A percentile compares a stretch with the other conserved stretches of the same genome.
These are phyloP conservation scores for Botryotinia convoluta DNA, from an alignment of 2,329 filamentous ascomycete genomes.

Conservation along the genomic window DNA sequence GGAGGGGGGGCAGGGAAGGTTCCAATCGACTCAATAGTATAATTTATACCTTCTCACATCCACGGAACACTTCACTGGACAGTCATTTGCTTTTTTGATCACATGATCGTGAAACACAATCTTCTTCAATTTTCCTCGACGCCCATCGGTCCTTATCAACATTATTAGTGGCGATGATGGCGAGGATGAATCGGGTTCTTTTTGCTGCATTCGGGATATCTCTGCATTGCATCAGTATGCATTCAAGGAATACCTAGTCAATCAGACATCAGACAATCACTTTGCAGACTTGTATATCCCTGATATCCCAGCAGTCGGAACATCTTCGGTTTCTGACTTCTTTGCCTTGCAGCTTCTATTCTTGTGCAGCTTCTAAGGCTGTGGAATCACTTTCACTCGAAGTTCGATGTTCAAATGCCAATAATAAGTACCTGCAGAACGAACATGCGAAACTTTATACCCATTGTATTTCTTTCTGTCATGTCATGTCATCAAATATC, in stretches of 20 bases:
- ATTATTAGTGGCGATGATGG: not conserved
- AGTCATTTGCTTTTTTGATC: not conserved
- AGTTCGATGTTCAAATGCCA: not conserved
- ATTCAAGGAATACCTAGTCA: not conserved
- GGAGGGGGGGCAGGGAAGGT: not conserved
- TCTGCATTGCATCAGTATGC: conserved; percentile 1
- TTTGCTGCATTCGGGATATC: not conserved
- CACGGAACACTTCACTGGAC: not conserved
- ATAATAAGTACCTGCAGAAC: not conserved
- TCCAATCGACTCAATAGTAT: not conserved
- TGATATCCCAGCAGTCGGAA: not conserved
- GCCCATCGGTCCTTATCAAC: not conserved
- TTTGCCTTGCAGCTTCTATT: not conserved
- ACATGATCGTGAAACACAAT: not conserved
- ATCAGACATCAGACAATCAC: not conserved
- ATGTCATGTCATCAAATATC: no score
- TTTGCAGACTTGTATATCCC: not conserved
- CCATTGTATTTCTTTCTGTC: not conserved
- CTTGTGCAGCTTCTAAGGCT: not conserved
- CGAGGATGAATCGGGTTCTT: not conserved
- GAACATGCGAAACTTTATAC: not conserved
- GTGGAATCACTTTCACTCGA: not conserved
- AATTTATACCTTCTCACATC: not conserved
- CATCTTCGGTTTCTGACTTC: not conserved
- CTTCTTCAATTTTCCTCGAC: not conserved